Conservation (phyloP, 441 rosid species). For the Eutrema salsugineum region DNA sequence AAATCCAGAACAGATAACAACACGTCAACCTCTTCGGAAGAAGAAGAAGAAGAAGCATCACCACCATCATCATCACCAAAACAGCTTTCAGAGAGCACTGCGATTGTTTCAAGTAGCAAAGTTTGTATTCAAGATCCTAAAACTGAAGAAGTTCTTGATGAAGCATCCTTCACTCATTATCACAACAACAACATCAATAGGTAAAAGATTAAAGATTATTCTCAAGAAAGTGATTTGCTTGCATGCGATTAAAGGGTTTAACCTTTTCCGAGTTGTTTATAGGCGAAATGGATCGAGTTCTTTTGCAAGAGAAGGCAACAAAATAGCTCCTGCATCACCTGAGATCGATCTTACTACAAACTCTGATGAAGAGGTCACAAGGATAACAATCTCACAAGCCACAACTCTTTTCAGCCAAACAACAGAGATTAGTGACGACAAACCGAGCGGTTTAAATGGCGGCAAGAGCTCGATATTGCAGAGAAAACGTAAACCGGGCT, state of each 20-base stretch:
- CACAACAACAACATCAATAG: slow-evolving; percentile 31
- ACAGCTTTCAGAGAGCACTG: slow-evolving; percentile 10
- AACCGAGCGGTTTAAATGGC: slow-evolving; percentile 31
- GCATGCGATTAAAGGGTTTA: not conserved
- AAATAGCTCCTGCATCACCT: slow-evolving; percentile 58
- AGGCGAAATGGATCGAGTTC: slow-evolving; percentile 54
- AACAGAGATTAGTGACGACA: not conserved
- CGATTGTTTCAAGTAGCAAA: slow-evolving; percentile 30
- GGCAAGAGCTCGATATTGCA: slow-evolving; percentile 21
- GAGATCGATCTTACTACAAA: slow-evolving; percentile 30
- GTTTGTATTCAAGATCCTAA: slow-evolving; percentile 32
- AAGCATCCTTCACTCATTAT: slow-evolving; percentile 34
- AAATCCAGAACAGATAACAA: slow-evolving; percentile 36
- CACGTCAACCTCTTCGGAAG: slow-evolving; percentile 27
- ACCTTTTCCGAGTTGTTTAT: not conserved
- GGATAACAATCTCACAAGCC: slow-evolving; percentile 27
- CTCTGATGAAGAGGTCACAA: slow-evolving; percentile 11
- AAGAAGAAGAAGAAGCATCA: slow-evolving; percentile 28
- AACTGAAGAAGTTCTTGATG: slow-evolving; percentile 35
- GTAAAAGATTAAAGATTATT: not conserved
- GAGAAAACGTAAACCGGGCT: slow-evolving; percentile 32
- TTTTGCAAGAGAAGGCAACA: slow-evolving; percentile 53
- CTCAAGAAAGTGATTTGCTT: not conserved
- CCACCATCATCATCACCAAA: slow-evolving; percentile 7
- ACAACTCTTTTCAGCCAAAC: slow-evolving; percentile 19